Conservation (phyloP, 1,284 basidiomycete species). For the Rhodotorula sp. region DNA sequence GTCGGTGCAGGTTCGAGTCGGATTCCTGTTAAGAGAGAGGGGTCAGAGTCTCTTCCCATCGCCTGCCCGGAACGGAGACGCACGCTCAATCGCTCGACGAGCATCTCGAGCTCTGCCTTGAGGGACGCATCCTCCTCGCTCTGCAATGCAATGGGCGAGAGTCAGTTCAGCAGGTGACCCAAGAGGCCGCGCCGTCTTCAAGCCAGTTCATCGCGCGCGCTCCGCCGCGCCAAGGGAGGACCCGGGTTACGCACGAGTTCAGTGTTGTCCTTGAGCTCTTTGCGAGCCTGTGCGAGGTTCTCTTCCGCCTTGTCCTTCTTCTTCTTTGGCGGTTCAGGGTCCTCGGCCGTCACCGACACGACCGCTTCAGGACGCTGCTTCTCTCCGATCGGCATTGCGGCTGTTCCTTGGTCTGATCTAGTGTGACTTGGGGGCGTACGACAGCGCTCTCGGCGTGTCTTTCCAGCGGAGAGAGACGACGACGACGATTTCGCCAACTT, state of each 20-base stretch:
- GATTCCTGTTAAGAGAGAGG: constrained; percentile 64
- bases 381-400: constrained; percentile 11
- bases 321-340: constrained; percentile 16
- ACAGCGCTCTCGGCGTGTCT: too few relatives aligned
- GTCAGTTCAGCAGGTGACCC: not conserved
- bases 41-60: not conserved
- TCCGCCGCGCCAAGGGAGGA: not conserved
- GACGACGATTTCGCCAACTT: not conserved
- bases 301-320: constrained; percentile 8
- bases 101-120: constrained; percentile 94
- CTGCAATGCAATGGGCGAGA: constrained; percentile 21
- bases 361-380: constrained; percentile 11
- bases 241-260: constrained; percentile 1
- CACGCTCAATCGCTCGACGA: constrained; percentile 89
- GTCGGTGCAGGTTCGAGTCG: constrained; percentile 76
- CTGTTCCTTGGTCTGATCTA: not conserved
- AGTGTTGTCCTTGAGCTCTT: constrained; percentile 14
- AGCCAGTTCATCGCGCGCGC: not conserved
- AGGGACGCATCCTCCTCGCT: constrained; percentile 89
- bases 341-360: constrained; percentile 7
- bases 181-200: not conserved
- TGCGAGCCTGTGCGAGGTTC: constrained; percentile 3
- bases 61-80: constrained; percentile 19
- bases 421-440: not conserved
- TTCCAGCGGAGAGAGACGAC: too few relatives aligned